phyloP scores from a whole-genome alignment of 768 basidiomycete species.

The Strobilomyces dryophilus region DNA sequence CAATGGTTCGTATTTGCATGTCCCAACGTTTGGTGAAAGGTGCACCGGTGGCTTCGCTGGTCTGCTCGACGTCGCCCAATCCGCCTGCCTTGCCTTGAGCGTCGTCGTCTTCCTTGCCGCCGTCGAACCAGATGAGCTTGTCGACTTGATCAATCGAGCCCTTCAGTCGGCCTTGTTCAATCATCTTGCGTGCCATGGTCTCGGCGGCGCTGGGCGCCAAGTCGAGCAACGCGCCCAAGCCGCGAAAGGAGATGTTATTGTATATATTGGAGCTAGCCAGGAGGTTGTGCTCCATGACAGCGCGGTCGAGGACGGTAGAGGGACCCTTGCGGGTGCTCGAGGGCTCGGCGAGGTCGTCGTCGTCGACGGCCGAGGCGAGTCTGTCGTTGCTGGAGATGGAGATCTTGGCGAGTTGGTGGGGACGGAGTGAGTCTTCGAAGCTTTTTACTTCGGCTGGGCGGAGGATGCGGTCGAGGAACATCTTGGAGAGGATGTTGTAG shows the following conservation, averaged over 20 bases:
- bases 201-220: slow-evolving; percentile 91
- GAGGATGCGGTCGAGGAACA: slow-evolving; percentile 98
- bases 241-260: slow-evolving; percentile 93
- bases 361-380: slow-evolving; percentile 62
- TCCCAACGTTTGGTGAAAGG: slow-evolving; percentile 97
- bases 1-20: slow-evolving; percentile 83
- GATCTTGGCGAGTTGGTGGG: slow-evolving; percentile 93
- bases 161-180: slow-evolving; percentile 91
- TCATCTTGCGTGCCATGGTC: slow-evolving; percentile 97
- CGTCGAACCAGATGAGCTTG: slow-evolving; percentile 91
- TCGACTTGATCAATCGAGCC: slow-evolving; percentile 97
- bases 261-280: slow-evolving; percentile 96
- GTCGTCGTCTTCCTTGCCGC: slow-evolving; percentile 79
- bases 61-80: slow-evolving; percentile 81
- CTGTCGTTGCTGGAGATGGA: slow-evolving; percentile 80
- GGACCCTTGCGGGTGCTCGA: slow-evolving; percentile 84
- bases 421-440: slow-evolving; percentile 82
- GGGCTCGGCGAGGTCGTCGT: slow-evolving; percentile 51
- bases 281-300: slow-evolving; percentile 98
- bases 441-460: slow-evolving; percentile 84
- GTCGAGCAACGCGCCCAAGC: slow-evolving; percentile 87
- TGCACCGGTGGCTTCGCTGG: slow-evolving; percentile 82
- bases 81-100: slow-evolving; percentile 95
- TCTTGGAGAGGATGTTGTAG: slow-evolving; percentile 90
- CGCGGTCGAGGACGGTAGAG: slow-evolving; percentile 92